Evolutionary conservation across 768 basidiomycete species (phyloP).

Genomic region (Boletus reticuloceps): DNA sequence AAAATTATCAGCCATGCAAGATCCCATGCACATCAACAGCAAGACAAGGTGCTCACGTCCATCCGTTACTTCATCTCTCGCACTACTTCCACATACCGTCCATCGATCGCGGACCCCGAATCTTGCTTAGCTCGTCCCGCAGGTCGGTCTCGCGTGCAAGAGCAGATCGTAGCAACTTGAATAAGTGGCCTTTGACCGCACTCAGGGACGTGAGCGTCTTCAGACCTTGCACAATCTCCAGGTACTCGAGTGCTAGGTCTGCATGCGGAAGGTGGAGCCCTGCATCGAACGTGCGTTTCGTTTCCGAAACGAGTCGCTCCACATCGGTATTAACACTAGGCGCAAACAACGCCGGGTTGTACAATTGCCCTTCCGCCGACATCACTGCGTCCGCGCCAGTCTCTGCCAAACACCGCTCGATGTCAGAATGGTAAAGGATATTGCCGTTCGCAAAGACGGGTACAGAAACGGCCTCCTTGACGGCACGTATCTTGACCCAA

Average conservation of each 20-base stretch:
- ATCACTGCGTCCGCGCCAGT: constrained; percentile 93
- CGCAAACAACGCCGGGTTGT: constrained; percentile 83
- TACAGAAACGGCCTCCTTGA: constrained; percentile 85
- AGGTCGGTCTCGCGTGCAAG: constrained; percentile 66
- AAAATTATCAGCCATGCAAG: not conserved
- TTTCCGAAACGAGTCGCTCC: not conserved
- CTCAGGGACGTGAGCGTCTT: constrained; percentile 69
- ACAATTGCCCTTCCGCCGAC: constrained; percentile 93
- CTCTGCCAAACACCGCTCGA: constrained; percentile 69
- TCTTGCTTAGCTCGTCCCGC: constrained; percentile 64
- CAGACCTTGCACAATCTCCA: constrained; percentile 62
- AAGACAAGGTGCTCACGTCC: constrained; percentile 40
- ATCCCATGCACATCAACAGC: not conserved
- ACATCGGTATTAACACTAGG: constrained; percentile 11
- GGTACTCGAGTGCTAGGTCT: constrained; percentile 80
- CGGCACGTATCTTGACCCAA: constrained; percentile 86
- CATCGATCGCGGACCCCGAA: constrained; percentile 28
- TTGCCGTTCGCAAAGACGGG: constrained; percentile 99
- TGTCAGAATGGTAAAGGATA: constrained; percentile 83
- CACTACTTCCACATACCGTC: constrained; percentile 50
- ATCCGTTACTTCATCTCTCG: constrained; percentile 59
- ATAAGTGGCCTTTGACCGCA: constrained; percentile 89
- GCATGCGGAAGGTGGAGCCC: constrained; percentile 55
- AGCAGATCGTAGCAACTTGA: constrained; percentile 85
- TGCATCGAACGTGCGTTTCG: constrained; percentile 30